These are phyloP conservation scores for Tricholoma matsutake DNA, from an alignment of 768 basidiomycete genomes.

Conservation along the genomic window DNA sequence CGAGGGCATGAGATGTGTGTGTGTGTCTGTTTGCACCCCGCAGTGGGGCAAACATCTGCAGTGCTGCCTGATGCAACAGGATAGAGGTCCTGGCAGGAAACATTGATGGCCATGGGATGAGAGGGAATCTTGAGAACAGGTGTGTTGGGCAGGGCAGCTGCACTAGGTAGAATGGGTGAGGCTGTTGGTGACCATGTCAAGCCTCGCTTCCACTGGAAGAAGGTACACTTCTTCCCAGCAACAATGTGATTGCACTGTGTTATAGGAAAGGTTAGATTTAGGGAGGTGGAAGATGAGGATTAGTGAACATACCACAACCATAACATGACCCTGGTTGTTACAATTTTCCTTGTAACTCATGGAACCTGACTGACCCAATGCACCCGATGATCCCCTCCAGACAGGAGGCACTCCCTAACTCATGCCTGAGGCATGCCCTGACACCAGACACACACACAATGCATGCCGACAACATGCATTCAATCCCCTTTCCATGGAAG, in stretches of 20 bases:
- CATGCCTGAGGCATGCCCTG: too few species aligned
- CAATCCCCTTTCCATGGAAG: too few species aligned
- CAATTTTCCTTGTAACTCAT: too few species aligned
- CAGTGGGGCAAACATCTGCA: background rate
- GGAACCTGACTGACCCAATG: too few species aligned
- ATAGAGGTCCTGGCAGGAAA: background rate
- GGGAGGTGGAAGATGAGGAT: too few species aligned
- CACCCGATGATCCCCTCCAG: too few species aligned
- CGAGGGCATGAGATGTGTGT: background rate
- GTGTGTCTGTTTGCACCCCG: background rate
- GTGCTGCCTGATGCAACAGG: background rate
- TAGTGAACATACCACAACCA: too few species aligned
- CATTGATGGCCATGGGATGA: background rate
- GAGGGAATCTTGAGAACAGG: background rate
- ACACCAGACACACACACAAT: too few species aligned
- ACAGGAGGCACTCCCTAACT: too few species aligned
- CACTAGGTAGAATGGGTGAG: background rate
- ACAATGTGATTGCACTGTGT: background rate
- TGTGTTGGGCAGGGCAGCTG: background rate
- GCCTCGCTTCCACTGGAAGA: background rate
- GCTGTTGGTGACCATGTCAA: background rate
- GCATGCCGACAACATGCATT: too few species aligned
- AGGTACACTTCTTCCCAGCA: background rate
- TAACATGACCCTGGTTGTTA: too few species aligned
- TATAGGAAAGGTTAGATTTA: too few species aligned